Evolutionary conservation across 768 basidiomycete species (phyloP), one percentile per base, ranked within the genome.

Genomic region (Amanita rimosa): DNA sequence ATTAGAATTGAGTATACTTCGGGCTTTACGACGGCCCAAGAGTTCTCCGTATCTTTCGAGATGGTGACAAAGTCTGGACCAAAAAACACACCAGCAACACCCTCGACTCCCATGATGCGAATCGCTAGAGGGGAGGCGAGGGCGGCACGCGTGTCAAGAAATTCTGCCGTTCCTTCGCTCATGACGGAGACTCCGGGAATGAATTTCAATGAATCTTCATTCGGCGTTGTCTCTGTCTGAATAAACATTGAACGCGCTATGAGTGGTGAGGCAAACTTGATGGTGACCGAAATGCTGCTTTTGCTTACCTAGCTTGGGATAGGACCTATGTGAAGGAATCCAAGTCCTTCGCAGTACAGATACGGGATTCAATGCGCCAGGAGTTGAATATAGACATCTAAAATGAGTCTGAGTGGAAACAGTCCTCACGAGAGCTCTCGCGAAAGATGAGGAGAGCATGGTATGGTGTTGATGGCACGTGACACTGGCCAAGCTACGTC

Each of bases 1-100:
- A 99, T 99, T 48, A 99, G 73, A 49, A 83, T 80, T 13, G 91
- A 86, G 62, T 97, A 99, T 39, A 98, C 81, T 69, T 99, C 96
- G 17, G 96, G 96, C 63, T 99, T 99, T 55, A 98, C 65, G 40
- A 95, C 78, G 1, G 85, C 66, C 96, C 96, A 99, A 10, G 79
- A 67, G 57, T 80, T 78, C 60, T 89, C 90, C 41, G 79, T 73
- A 56, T 87, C 83, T 66, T 98, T 98, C 35, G 89, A 90, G 34
- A 98, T 86, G 3, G 92, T 94, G 59, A 99, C 91, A 60, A 99
- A 99, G 67, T 99, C 96, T 5, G 96, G 96, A 0, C 96, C 96
- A 62, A 89, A 99, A 63, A 98, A 97, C 22, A 98, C 77, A 39
- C 74, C 76, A 29, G 75, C 78, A 48, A 99, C 85, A 45, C 96